Evolutionary conservation across 768 basidiomycete species (phyloP).

Genomic region (Neoboletus magnificus): DNA sequence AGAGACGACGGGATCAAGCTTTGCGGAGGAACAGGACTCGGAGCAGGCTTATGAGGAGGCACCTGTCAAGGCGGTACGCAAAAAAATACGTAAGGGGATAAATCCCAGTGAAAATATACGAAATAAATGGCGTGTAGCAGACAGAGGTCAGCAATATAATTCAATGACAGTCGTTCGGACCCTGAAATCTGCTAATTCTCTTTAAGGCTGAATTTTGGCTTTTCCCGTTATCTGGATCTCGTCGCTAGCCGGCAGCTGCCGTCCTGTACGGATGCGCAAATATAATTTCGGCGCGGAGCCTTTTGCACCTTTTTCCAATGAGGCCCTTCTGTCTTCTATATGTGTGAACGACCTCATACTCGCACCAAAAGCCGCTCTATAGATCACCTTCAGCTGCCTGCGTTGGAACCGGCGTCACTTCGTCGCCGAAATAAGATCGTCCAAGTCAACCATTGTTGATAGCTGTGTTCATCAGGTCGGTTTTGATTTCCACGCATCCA

Average conservation of each 20-base stretch:
- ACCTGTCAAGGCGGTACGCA: conserved; percentile 35
- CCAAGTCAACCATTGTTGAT: neutral
- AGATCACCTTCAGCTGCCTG: conserved; percentile 5
- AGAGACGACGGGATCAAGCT: conserved; percentile 23
- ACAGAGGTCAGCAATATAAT: conserved; percentile 23
- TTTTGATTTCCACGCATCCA: conserved; percentile 3
- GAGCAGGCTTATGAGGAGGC: conserved; percentile 34
- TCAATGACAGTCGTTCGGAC: conserved; percentile 30
- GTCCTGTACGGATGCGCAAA: conserved; percentile 25
- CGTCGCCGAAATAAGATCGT: neutral
- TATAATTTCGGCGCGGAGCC: conserved; percentile 32
- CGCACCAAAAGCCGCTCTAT: conserved; percentile 10
- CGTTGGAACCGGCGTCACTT: neutral
- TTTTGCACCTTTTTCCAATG: conserved; percentile 17
- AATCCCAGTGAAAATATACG: conserved; percentile 20
- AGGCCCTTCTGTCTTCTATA: conserved; percentile 7
- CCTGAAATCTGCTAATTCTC: conserved; percentile 31
- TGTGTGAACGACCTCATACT: conserved; percentile 20
- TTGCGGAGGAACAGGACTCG: conserved; percentile 25
- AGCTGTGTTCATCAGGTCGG: neutral
- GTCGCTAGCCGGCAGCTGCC: conserved; percentile 30
- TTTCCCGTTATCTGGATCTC: conserved; percentile 32
- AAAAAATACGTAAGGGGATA: conserved; percentile 33
- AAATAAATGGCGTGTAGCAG: conserved; percentile 25
- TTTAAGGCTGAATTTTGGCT: conserved; percentile 33